Evolutionary conservation across 163 green algal genomes (phyloP), one percentile per base, ranked within the genome.

Genomic region (Volvox carteri): DNA sequence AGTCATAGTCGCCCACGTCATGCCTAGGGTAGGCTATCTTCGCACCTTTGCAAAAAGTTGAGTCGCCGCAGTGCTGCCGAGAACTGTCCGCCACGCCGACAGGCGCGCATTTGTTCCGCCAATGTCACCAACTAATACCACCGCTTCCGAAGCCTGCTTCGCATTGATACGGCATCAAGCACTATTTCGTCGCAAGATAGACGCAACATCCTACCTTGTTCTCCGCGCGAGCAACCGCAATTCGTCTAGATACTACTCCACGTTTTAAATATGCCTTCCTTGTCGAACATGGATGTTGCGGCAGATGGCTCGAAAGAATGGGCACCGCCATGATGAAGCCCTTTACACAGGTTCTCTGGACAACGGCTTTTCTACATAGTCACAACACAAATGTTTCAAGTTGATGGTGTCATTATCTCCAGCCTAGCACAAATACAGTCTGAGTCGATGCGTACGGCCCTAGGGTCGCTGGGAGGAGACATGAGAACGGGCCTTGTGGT

Each of bases 41-140:
- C 74, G 42, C 56, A 85, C 76, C 70, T 90, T 76, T 1, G 58
- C 78, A 42, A 78, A 84, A 9, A 91, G 25, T 84, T 92, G 58
- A 23, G 62, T 81, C 50, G 83, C 83, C 21, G 62, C 35, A 0
- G 44, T 42, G 54, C 48, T 84, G 3, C 37, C n/a, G 23, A 88
- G 23, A 4, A 88, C 68, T 67, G 91, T 90, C 91, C n/a, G 94
- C 92, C 90, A 97, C 72, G 94, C 94, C 88, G 83, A 90, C 7
- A 96, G 84, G 33, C 97, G 94, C n/a, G 95, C 96, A 89, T 99
- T 99, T 25, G 97, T 99, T 41, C 97, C 97, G 11, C 97, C 96
- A 83, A 98, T 98, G 90, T 98, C 95, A 14, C 95, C 96, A 2
- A 97, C 92, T 21, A 97, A 67, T 18, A 97, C 93, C 2, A 88